Evolutionary conservation across 2,329 filamentous ascomycete species (phyloP).

Genomic region (Tolypocladium album): DNA sequence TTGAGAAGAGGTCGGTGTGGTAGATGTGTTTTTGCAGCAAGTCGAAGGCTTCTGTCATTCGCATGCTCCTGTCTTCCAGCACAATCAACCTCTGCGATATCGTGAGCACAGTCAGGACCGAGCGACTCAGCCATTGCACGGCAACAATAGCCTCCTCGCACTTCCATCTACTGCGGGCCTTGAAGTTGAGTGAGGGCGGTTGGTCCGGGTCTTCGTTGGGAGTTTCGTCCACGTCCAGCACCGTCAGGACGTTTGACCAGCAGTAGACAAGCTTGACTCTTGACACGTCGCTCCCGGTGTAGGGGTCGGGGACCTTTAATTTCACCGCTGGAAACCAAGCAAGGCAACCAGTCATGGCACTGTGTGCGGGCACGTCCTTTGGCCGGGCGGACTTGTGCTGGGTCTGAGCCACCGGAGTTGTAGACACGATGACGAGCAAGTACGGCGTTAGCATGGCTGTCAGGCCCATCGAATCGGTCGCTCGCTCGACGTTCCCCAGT

Average conservation of each 20-base stretch:
- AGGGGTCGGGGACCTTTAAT: slow-evolving; percentile 63
- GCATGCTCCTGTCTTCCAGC: slow-evolving; percentile 78
- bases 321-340: slow-evolving; percentile 97
- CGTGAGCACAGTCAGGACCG: slow-evolving; percentile 82
- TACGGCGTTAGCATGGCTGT: slow-evolving; percentile 96
- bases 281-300: slow-evolving; percentile 57
- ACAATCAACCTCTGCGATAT: slow-evolving; percentile 91
- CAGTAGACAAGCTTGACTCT: slow-evolving; percentile 90
- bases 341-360: slow-evolving; percentile 84
- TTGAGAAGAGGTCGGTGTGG: slow-evolving; percentile 81
- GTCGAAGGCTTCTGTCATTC: slow-evolving; percentile 91
- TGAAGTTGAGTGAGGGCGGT: slow-evolving; percentile 69
- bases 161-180: slow-evolving; percentile 77
- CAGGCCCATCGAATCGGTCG: slow-evolving; percentile 77
- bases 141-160: slow-evolving; percentile 93
- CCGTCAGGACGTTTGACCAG: slow-evolving; percentile 95
- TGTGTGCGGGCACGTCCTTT: slow-evolving; percentile 82
- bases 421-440: slow-evolving; percentile 91
- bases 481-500: slow-evolving; percentile 84
- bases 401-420: slow-evolving; percentile 89
- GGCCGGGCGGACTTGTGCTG: slow-evolving; percentile 89
- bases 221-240: slow-evolving; percentile 76
- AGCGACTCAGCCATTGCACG: slow-evolving; percentile 92
- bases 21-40: slow-evolving; percentile 87
- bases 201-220: slow-evolving; percentile 61